Conservation (phyloP, 495 filamentous ascomycete species). For the Penicillium odoratum region DNA sequence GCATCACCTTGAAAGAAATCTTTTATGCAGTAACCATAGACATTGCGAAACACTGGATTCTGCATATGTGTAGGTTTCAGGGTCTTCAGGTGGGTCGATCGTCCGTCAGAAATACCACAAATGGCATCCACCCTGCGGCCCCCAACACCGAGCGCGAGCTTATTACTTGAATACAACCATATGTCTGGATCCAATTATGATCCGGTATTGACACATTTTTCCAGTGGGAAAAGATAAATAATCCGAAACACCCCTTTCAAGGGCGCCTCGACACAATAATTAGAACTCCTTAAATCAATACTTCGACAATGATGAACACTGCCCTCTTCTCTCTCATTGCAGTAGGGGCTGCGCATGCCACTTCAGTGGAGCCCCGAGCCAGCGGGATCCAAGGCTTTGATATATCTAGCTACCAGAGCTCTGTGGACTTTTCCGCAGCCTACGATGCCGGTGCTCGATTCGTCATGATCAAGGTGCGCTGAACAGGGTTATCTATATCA, state of each 20-base stretch:
- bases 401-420: conserved; percentile 61
- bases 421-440: conserved; percentile 56
- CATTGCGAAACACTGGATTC: background rate
- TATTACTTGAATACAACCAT: background rate
- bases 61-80: background rate
- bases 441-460: conserved; percentile 61
- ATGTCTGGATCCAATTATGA: background rate
- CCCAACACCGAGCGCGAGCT: background rate
- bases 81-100: background rate
- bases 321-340: conserved; percentile 12
- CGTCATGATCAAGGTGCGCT: conserved; percentile 63
- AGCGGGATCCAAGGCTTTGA: conserved; percentile 61
- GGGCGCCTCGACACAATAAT: background rate
- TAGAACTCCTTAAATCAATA: background rate
- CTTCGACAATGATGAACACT: conserved; percentile 18
- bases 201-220: background rate
- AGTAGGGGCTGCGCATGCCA: conserved; percentile 23
- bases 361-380: conserved; percentile 34
- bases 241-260: background rate
- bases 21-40: no score
- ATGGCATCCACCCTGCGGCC: background rate
- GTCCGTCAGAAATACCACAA: background rate
- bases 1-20: no score
- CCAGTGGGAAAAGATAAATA: background rate
- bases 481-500: background rate